Evolutionary conservation across 208 protist genomes (phyloP).

Genomic region (Trypanosoma caninum): DNA sequence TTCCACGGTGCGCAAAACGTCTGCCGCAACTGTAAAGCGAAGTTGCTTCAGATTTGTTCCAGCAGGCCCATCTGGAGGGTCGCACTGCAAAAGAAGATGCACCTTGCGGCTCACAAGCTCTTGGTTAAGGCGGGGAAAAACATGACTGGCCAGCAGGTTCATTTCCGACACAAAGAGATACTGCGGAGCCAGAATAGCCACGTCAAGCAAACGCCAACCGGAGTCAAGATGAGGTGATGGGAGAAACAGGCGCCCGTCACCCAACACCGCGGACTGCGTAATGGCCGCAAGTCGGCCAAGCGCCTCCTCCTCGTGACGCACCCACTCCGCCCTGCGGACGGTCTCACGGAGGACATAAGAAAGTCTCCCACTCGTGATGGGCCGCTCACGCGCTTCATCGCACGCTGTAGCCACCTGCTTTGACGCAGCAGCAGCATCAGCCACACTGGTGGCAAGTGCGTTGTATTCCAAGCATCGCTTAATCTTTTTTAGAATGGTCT

Average conservation of each 20-base stretch:
- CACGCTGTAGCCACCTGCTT: background rate
- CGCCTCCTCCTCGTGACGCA: conserved; percentile 9
- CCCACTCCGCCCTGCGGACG: conserved; percentile 25
- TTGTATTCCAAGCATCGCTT: conserved; percentile 38
- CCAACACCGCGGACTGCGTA: background rate
- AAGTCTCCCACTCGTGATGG: background rate
- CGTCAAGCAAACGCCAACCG: conserved; percentile 74
- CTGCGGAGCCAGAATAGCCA: conserved; percentile 72
- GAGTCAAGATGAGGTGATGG: conserved; percentile 37
- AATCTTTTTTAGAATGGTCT: conserved; percentile 53
- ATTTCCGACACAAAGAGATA: conserved; percentile 78
- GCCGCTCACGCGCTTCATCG: background rate
- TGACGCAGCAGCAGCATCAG: background rate
- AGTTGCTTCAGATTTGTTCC: conserved; percentile 38
- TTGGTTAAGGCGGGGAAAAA: conserved; percentile 73
- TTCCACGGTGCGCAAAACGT: conserved; percentile 52
- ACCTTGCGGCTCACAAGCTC: conserved; percentile 40
- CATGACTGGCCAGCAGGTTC: conserved; percentile 34
- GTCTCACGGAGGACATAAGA: conserved; percentile 18
- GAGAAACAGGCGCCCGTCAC: conserved; percentile 7
- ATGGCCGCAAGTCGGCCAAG: conserved; percentile 15
- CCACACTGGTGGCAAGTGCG: background rate
- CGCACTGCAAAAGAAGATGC: conserved; percentile 44
- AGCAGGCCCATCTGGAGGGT: conserved; percentile 25
- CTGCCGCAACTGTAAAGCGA: conserved; percentile 34